These are phyloP conservation scores for Daldinia childiae DNA, from an alignment of 495 filamentous ascomycete species.

Conservation along the genomic window DNA sequence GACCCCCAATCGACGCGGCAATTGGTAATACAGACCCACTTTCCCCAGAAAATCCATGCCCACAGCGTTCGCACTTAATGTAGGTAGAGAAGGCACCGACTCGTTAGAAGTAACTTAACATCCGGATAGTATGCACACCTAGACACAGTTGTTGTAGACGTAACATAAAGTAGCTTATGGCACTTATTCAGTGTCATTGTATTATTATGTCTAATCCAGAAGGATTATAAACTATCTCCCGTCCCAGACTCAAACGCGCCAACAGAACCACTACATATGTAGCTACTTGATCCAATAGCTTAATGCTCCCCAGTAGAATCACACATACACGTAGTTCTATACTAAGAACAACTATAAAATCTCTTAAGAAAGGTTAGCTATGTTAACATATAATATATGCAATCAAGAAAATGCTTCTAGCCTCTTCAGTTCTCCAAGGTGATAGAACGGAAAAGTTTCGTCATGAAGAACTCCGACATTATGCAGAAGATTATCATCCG, in stretches of 20 bases:
- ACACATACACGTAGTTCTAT: not conserved
- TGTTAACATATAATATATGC: not conserved
- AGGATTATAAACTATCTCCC: not conserved
- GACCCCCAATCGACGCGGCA: slow-evolving; percentile 10
- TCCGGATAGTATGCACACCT: too few species aligned
- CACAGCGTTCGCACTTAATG: slow-evolving; percentile 5
- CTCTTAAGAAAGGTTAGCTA: slow-evolving; percentile 11
- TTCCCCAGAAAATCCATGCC: slow-evolving; percentile 40
- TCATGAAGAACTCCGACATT: slow-evolving; percentile 78
- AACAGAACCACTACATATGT: not conserved
- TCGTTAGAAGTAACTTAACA: not conserved
- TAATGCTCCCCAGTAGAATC: not conserved
- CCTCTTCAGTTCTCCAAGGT: slow-evolving; percentile 94
- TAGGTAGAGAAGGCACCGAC: slow-evolving; percentile 14
- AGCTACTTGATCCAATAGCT: not conserved
- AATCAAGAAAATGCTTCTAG: slow-evolving; percentile 30
- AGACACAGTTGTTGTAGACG: not conserved
- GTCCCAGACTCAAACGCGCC: not conserved
- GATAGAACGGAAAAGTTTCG: slow-evolving; percentile 68
- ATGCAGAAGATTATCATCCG: slow-evolving; percentile 84
- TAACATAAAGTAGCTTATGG: not conserved
- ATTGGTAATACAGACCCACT: slow-evolving; percentile 22
- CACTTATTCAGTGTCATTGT: not conserved
- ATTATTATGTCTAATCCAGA: not conserved
- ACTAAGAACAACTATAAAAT: not conserved